These are phyloP conservation scores for Saturnispora diversa DNA, from an alignment of 805 yeast genomes.

Conservation along the genomic window DNA sequence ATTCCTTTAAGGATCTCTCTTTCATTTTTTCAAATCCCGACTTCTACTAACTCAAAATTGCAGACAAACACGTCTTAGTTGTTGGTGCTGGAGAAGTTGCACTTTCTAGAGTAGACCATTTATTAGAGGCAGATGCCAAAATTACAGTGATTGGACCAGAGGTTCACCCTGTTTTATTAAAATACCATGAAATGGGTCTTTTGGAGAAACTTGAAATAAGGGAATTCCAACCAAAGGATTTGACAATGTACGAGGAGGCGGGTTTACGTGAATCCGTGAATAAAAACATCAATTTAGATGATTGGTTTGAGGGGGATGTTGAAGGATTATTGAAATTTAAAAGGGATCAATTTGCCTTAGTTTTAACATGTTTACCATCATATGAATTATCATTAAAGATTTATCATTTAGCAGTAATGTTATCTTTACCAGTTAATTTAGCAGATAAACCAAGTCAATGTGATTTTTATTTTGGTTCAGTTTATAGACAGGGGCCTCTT, in stretches of 20 bases:
- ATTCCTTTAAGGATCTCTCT: too few relatives aligned
- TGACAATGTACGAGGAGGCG: slow-evolving; percentile 40
- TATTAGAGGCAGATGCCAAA: slow-evolving; percentile 61
- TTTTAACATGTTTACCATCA: slow-evolving; percentile 69
- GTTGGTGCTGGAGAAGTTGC: slow-evolving; percentile 81
- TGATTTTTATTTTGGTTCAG: slow-evolving; percentile 80
- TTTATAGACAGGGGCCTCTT: slow-evolving; percentile 61
- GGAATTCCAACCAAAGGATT: slow-evolving; percentile 40
- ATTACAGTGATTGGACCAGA: slow-evolving; percentile 50
- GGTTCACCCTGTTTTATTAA: slow-evolving; percentile 30
- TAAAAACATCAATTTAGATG: slow-evolving; percentile 8
- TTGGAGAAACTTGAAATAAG: slow-evolving; percentile 36
- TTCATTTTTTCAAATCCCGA: slow-evolving; percentile 1
- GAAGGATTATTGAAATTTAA: slow-evolving; percentile 30
- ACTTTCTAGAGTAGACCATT: slow-evolving; percentile 55
- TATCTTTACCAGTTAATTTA: slow-evolving; percentile 58
- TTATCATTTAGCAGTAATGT: slow-evolving; percentile 40
- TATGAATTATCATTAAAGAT: slow-evolving; percentile 50
- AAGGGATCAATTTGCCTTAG: slow-evolving; percentile 45
- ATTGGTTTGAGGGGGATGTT: slow-evolving; percentile 18
- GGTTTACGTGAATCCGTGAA: slow-evolving; percentile 3
- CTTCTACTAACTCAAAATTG: not conserved
- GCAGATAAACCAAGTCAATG: slow-evolving; percentile 82
- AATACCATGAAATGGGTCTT: slow-evolving; percentile 34
- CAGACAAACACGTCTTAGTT: slow-evolving; percentile 54